Percentiles rank a stretch among this genome's conserved stretches.
phyloP scores from a whole-genome alignment of 148 eudicot species.

The Rhododendron ferrugineum region DNA sequence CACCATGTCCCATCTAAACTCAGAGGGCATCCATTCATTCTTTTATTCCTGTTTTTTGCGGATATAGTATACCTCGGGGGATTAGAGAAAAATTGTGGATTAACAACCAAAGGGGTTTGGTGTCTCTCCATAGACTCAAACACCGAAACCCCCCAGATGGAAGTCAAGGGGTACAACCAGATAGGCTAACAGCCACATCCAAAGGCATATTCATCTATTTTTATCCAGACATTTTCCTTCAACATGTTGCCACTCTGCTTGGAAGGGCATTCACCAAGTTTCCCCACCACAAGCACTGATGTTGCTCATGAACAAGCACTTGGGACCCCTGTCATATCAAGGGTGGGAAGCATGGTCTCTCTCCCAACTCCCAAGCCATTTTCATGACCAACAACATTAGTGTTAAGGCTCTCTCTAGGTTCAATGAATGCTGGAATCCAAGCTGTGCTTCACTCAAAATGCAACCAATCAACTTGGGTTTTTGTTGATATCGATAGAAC shows the following conservation, averaged over 20 bases:
- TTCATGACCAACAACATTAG: neutral
- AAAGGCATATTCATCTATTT: neutral
- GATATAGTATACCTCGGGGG: too few species aligned
- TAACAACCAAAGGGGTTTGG: neutral
- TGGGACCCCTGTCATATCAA: neutral
- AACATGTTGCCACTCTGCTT: neutral
- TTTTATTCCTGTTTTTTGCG: too few species aligned
- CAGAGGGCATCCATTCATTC: neutral
- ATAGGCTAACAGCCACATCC: neutral
- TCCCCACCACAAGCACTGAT: neutral
- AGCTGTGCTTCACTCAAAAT: neutral
- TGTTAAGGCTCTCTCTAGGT: neutral
- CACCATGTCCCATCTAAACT: neutral
- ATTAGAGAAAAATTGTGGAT: neutral
- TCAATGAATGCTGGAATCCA: constrained; percentile 1
- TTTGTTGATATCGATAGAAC: neutral
- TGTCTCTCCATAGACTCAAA: neutral
- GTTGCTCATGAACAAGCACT: neutral
- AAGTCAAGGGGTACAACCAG: neutral
- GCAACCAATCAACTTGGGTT: neutral
- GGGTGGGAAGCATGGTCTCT: neutral
- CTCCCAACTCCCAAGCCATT: neutral
- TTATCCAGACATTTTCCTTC: neutral
- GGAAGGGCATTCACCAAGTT: neutral
- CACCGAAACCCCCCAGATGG: too few species aligned